Percentiles rank a stretch among this genome's conserved stretches.
Evolutionary conservation across 495 filamentous ascomycete species (phyloP).

Genomic region (Penicillium riverlandense): DNA sequence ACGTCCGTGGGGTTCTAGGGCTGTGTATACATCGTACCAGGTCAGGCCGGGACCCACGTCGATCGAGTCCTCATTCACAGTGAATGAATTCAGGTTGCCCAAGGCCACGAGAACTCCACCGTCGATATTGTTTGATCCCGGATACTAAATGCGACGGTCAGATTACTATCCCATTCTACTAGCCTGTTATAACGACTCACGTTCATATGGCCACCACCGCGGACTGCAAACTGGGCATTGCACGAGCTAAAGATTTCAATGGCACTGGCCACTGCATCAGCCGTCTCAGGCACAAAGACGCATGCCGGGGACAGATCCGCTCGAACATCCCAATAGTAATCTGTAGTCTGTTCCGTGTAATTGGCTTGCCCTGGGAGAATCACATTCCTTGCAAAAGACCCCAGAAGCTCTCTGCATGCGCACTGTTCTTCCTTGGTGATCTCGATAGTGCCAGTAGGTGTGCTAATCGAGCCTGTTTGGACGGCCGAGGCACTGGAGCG

Average conservation of each 20-base stretch:
- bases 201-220: constrained; percentile 30
- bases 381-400: not conserved
- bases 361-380: constrained; percentile 7
- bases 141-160: constrained; percentile 5
- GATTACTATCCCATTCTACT: no score
- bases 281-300: constrained; percentile 19
- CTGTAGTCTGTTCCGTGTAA: constrained; percentile 10
- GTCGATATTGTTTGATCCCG: constrained; percentile 25
- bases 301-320: constrained; percentile 24
- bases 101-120: constrained; percentile 17
- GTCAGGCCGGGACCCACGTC: constrained; percentile 30
- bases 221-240: constrained; percentile 28
- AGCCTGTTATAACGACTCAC: constrained; percentile 3
- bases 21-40: constrained; percentile 33
- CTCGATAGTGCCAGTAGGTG: not conserved
- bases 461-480: not conserved
- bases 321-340: constrained; percentile 19
- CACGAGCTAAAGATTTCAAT: constrained; percentile 10
- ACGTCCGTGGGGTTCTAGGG: constrained; percentile 26
- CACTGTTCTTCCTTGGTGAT: constrained; percentile 8
- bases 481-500: not conserved
- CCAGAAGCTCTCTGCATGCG: constrained; percentile 17
- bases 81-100: constrained; percentile 6
- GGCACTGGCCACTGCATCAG: constrained; percentile 18
- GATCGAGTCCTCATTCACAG: constrained; percentile 10